Conservation (phyloP, 2,329 filamentous ascomycete genomes). For the Daldinia eschscholtzii region DNA sequence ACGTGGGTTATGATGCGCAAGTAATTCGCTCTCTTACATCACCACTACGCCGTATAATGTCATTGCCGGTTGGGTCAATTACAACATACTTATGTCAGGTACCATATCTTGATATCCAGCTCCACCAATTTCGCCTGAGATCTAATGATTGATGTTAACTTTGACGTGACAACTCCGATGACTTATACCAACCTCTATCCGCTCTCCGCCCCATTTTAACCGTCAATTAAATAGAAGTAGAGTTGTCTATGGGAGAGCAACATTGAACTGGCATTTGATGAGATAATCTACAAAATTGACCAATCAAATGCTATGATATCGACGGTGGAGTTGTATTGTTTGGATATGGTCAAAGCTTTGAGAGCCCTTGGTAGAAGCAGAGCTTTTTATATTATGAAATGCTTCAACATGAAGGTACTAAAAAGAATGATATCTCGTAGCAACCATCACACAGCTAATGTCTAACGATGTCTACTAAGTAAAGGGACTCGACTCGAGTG, state of each 20-base stretch:
- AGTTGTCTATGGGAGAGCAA: background rate
- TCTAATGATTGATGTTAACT: background rate
- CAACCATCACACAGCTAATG: too few relatives aligned
- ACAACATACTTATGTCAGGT: conserved; percentile 16
- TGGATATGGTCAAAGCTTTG: background rate
- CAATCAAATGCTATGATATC: too few relatives aligned
- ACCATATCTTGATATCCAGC: background rate
- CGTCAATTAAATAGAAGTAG: too few relatives aligned
- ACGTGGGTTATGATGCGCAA: background rate
- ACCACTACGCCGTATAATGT: conserved; percentile 5
- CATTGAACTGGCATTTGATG: background rate
- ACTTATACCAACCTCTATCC: background rate
- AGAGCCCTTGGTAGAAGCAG: background rate
- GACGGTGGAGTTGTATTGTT: background rate
- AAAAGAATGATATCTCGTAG: too few relatives aligned
- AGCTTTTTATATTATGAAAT: background rate
- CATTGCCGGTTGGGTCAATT: conserved; percentile 10
- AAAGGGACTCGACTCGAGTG: too few relatives aligned
- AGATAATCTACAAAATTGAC: background rate
- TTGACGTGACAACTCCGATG: background rate
- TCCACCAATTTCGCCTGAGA: background rate
- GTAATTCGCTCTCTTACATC: conserved; percentile 10
- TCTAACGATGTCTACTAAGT: too few relatives aligned
- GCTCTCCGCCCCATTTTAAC: background rate
- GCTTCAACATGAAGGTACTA: background rate